These are phyloP conservation scores for Pseudomicrostroma phylloplanum DNA, from an alignment of 1,284 basidiomycete genomes.

Conservation along the genomic window DNA sequence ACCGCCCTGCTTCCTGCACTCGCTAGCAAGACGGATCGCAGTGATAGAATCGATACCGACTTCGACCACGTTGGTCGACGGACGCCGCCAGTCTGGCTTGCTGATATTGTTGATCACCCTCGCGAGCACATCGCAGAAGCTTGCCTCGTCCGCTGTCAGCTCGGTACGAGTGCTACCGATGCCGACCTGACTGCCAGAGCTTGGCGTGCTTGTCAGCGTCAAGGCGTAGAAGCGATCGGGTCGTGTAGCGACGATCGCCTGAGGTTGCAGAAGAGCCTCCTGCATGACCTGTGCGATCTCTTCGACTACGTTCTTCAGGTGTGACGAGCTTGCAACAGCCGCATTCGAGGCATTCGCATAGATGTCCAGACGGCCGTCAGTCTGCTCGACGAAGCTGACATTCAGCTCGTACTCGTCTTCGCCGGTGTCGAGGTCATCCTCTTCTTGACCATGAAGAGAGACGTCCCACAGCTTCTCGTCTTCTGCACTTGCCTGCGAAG, in stretches of 20 bases:
- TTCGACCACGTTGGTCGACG: constrained; percentile 47
- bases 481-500: not conserved
- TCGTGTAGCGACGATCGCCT: not conserved
- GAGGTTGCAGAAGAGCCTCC: not conserved
- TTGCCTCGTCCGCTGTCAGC: not conserved
- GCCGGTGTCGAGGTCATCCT: constrained; percentile 1
- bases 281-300: not conserved
- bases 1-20: constrained; percentile 7
- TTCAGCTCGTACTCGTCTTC: constrained; percentile 13
- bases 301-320: not conserved
- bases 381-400: constrained; percentile 11
- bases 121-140: constrained; percentile 8
- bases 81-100: not conserved
- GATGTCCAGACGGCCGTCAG: constrained; percentile 1
- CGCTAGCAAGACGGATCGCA: constrained; percentile 43
- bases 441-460: not conserved
- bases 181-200: not conserved
- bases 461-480: constrained; percentile 1
- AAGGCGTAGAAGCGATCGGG: too few species aligned
- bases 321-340: not conserved
- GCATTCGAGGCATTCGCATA: constrained; percentile 5
- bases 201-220: not conserved
- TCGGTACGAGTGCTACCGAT: not conserved
- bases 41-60: constrained; percentile 53
- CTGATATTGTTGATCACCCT: not conserved